Evolutionary conservation across 1,284 basidiomycete genomes (phyloP).

Genomic region (Malassezia nana): DNA sequence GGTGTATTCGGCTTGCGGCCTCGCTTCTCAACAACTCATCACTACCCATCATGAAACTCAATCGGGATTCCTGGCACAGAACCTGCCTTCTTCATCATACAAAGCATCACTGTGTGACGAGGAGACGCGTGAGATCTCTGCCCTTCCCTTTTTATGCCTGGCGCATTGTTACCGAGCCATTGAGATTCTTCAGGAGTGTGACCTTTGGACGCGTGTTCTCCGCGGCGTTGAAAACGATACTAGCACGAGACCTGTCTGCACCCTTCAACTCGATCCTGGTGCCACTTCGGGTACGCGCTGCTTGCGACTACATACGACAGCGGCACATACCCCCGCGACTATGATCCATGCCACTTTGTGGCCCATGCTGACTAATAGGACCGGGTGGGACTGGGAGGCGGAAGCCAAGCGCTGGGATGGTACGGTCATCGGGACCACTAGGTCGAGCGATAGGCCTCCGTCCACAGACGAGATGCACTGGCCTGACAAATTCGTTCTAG

Average conservation of each 20-base stretch:
- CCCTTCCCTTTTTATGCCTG: conserved; percentile 1
- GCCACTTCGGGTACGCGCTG: neutral
- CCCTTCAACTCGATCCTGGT: neutral
- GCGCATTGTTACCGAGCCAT: conserved; percentile 10
- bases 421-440: neutral
- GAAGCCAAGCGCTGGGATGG: neutral
- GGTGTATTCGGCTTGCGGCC: neutral
- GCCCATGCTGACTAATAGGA: neutral
- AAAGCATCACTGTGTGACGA: neutral
- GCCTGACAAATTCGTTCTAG: neutral
- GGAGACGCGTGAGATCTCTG: neutral
- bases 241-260: neutral
- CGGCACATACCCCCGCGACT: neutral
- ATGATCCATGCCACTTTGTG: neutral
- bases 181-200: conserved; percentile 7
- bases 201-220: neutral
- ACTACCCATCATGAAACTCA: neutral
- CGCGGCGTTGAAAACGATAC: neutral
- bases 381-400: neutral
- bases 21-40: neutral
- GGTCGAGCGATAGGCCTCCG: neutral
- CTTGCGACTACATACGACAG: neutral
- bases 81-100: neutral
- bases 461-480: neutral
- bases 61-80: neutral